Conservation (phyloP, 2,329 filamentous ascomycete species). For the Mycocentrospora acerina region DNA sequence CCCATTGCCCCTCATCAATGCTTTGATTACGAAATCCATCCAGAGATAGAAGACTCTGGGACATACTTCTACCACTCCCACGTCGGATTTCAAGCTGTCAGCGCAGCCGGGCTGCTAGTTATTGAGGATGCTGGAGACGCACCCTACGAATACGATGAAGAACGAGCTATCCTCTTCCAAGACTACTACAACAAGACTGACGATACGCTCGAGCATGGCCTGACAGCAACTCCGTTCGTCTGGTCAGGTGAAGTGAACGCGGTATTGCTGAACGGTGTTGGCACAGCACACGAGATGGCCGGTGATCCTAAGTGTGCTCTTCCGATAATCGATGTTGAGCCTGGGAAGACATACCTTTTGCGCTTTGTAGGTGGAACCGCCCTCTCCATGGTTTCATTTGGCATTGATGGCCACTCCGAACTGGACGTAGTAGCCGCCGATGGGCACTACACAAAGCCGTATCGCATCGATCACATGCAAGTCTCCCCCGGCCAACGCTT, state of each 20-base stretch:
- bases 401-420: constrained; percentile 58
- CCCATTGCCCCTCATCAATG: constrained; percentile 62
- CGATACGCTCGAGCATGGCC: constrained; percentile 51
- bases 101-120: constrained; percentile 59
- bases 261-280: constrained; percentile 60
- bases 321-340: constrained; percentile 59
- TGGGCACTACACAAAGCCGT: constrained; percentile 53
- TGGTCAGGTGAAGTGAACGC: constrained; percentile 63
- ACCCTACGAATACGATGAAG: constrained; percentile 65
- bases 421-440: constrained; percentile 64
- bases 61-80: constrained; percentile 72
- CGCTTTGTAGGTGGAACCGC: constrained; percentile 61
- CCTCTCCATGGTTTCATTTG: constrained; percentile 57
- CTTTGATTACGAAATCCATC: constrained; percentile 67
- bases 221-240: constrained; percentile 52
- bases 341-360: constrained; percentile 62
- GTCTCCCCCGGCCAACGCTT: constrained; percentile 63
- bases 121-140: constrained; percentile 51
- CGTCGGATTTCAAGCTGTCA: constrained; percentile 62
- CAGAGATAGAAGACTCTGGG: constrained; percentile 56
- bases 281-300: constrained; percentile 45
- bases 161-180: constrained; percentile 56
- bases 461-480: constrained; percentile 54
- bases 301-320: constrained; percentile 46
- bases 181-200: constrained; percentile 63